Evolutionary conservation across 495 filamentous ascomycete genomes (phyloP).

Genomic region (Penicillium psychrofluorescens): DNA sequence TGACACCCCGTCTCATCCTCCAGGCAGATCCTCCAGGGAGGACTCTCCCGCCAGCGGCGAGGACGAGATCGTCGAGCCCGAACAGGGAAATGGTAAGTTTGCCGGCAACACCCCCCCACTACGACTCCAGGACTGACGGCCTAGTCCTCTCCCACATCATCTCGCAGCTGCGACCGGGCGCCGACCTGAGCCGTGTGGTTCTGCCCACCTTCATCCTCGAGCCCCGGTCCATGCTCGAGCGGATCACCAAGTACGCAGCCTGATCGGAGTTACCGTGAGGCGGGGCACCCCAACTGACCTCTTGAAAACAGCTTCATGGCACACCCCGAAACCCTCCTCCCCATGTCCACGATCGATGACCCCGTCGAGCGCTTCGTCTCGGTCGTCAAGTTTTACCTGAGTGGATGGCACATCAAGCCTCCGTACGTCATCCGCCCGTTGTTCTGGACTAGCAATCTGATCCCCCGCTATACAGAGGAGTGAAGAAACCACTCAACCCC

Average conservation of each 20-base stretch:
- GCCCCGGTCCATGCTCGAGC: slow-evolving; percentile 93
- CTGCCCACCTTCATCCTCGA: slow-evolving; percentile 97
- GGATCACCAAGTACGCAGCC: slow-evolving; percentile 86
- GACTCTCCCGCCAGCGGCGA: slow-evolving; percentile 41
- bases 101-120: not conserved
- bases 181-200: slow-evolving; percentile 89
- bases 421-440: slow-evolving; percentile 53
- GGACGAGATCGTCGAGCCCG: slow-evolving; percentile 73
- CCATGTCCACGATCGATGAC: slow-evolving; percentile 81
- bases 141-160: slow-evolving; percentile 92
- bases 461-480: slow-evolving; percentile 53
- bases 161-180: slow-evolving; percentile 89
- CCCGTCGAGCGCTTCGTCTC: slow-evolving; percentile 85
- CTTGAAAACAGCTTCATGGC: slow-evolving; percentile 80
- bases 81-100: slow-evolving; percentile 50
- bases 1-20: slow-evolving; percentile 15
- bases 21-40: slow-evolving; percentile 52
- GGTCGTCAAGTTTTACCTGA: slow-evolving; percentile 95
- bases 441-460: slow-evolving; percentile 5
- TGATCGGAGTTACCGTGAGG: not conserved
- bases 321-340: slow-evolving; percentile 90
- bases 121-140: slow-evolving; percentile 1
- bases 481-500: slow-evolving; percentile 98
- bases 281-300: not conserved
- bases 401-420: slow-evolving; percentile 98